phyloP scores from a whole-genome alignment of 2,329 filamentous ascomycete species.

The Apiospora arundinis region DNA sequence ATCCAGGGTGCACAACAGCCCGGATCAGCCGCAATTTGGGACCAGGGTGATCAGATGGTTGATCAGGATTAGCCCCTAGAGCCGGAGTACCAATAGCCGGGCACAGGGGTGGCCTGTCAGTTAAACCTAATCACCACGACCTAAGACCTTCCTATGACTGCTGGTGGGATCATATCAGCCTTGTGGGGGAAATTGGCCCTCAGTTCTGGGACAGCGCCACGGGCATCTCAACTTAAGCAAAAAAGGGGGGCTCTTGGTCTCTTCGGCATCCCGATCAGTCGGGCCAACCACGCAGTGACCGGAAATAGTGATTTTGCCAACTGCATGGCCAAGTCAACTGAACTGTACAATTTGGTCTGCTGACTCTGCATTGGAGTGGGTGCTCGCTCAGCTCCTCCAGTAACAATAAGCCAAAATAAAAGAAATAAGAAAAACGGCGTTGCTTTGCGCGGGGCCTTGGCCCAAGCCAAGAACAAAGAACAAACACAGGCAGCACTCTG shows the following conservation, averaged over 20 bases:
- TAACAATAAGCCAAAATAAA: neutral
- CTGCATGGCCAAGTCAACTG: neutral
- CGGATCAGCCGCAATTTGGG: neutral
- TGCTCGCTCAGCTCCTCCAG: neutral
- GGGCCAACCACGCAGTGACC: neutral
- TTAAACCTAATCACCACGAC: constrained; percentile 11
- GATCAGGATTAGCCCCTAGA: neutral
- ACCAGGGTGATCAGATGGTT: neutral
- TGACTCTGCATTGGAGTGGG: neutral
- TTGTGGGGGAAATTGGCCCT: neutral
- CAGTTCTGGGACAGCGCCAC: neutral
- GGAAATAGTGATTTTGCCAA: neutral
- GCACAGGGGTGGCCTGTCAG: neutral
- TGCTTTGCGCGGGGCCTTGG: constrained; percentile 1
- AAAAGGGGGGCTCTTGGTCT: neutral
- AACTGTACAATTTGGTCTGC: neutral
- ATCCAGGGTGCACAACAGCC: neutral
- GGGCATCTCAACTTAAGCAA: neutral
- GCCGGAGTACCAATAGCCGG: neutral
- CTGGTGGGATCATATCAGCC: neutral
- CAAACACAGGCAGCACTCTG: neutral
- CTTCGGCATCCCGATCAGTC: neutral
- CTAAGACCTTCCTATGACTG: neutral
- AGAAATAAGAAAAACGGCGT: neutral
- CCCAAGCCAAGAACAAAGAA: neutral